A percentile compares a stretch with the other conserved stretches of the same genome.
phyloP scores from a whole-genome alignment of 2,329 filamentous ascomycete genomes.

The Cryphonectria japonica region DNA sequence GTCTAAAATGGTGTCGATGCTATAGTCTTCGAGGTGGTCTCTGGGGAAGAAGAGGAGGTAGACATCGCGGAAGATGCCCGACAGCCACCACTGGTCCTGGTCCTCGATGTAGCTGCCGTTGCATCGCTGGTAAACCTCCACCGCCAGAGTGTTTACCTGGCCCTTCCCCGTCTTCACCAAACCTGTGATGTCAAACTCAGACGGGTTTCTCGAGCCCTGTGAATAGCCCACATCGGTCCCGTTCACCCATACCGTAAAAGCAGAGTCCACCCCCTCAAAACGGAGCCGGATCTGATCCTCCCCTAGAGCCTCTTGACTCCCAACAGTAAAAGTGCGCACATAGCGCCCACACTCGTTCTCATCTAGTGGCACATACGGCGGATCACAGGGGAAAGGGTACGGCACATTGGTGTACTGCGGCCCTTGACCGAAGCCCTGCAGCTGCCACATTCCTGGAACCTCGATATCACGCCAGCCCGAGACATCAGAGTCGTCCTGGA shows the following conservation, averaged over 20 bases:
- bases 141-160: conserved; percentile 60
- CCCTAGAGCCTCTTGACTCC: conserved; percentile 32
- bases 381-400: conserved; percentile 69
- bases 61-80: conserved; percentile 64
- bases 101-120: conserved; percentile 76
- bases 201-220: conserved; percentile 72
- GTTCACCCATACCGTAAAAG: conserved; percentile 74
- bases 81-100: conserved; percentile 65
- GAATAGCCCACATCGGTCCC: conserved; percentile 70
- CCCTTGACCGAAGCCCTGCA: conserved; percentile 64
- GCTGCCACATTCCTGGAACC: conserved; percentile 73
- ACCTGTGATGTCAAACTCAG: conserved; percentile 71
- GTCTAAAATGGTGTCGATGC: conserved; percentile 57
- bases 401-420: conserved; percentile 73
- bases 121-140: conserved; percentile 73
- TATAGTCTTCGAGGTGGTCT: conserved; percentile 58
- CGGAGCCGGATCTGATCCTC: conserved; percentile 64
- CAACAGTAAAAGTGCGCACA: conserved; percentile 57
- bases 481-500: conserved; percentile 42
- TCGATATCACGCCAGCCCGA: conserved; percentile 47
- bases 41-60: conserved; percentile 60
- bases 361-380: conserved; percentile 65
- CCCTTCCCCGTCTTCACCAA: conserved; percentile 45
- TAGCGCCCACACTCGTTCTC: conserved; percentile 70
- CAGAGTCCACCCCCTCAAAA: conserved; percentile 76